Evolutionary conservation across 2,329 filamentous ascomycete genomes (phyloP).

Genomic region (Clathrospora elynae): DNA sequence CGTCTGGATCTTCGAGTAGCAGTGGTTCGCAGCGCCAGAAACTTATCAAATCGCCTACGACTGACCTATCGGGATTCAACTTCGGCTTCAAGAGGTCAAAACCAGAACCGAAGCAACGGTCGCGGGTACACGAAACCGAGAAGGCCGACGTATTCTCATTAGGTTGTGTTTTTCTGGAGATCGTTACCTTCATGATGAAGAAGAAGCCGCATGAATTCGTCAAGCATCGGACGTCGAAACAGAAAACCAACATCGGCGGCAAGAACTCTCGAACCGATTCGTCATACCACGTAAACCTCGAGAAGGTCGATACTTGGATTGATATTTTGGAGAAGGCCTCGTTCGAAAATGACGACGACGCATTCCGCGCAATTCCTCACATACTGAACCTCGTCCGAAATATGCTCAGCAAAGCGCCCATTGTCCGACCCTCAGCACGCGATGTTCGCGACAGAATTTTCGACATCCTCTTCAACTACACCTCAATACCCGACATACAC

Average conservation of each 20-base stretch:
- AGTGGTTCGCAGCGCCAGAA: conserved; percentile 42
- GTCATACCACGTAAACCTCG: conserved; percentile 73
- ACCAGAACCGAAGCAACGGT: conserved; percentile 34
- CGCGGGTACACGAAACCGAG: conserved; percentile 42
- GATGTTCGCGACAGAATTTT: conserved; percentile 49
- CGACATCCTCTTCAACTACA: conserved; percentile 38
- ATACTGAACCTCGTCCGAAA: conserved; percentile 49
- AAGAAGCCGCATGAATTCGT: conserved; percentile 69
- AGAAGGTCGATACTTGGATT: conserved; percentile 73
- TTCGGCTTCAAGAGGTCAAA: conserved; percentile 44
- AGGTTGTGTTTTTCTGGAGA: conserved; percentile 73
- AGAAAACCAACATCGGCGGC: conserved; percentile 55
- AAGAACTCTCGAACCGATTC: conserved; percentile 67
- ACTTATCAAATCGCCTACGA: conserved; percentile 41
- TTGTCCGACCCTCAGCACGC: conserved; percentile 49
- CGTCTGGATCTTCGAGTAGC: conserved; percentile 42
- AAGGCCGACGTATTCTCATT: conserved; percentile 74
- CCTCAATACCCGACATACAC: conserved; percentile 42
- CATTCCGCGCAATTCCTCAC: conserved; percentile 49
- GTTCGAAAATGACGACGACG: conserved; percentile 43
- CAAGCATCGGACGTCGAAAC: conserved; percentile 68
- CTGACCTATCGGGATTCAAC: conserved; percentile 45
- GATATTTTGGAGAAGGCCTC: conserved; percentile 64
- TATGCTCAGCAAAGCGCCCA: conserved; percentile 52
- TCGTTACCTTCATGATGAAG: conserved; percentile 71